These are phyloP conservation scores for Pyrenula massariospora DNA, from an alignment of 495 filamentous ascomycete genomes.

Conservation along the genomic window DNA sequence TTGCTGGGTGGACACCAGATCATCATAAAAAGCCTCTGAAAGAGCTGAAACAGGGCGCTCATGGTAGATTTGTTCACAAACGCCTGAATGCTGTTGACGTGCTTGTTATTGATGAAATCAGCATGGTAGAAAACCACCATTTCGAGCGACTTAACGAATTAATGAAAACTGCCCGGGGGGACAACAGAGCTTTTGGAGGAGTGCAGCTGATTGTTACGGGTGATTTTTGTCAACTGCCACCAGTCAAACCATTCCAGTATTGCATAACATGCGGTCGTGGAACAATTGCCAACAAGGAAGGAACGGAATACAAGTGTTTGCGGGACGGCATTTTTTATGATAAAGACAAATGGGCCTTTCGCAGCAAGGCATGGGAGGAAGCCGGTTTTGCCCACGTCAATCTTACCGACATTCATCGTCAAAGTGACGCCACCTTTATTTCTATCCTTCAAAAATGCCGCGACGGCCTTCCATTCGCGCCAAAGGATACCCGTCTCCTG, in stretches of 20 bases:
- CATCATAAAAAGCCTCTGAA: slow-evolving; percentile 13
- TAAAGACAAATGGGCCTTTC: slow-evolving; percentile 10
- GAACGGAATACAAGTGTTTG: neutral
- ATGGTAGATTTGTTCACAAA: slow-evolving; percentile 4
- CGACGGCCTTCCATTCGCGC: slow-evolving; percentile 23
- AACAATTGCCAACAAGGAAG: slow-evolving; percentile 18
- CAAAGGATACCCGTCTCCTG: slow-evolving; percentile 26
- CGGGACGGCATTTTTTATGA: slow-evolving; percentile 3
- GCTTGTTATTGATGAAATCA: slow-evolving; percentile 34
- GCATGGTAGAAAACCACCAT: slow-evolving; percentile 41
- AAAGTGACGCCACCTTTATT: slow-evolving; percentile 35
- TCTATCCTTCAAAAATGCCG: slow-evolving; percentile 38
- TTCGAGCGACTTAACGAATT: slow-evolving; percentile 40
- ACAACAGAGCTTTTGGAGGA: slow-evolving; percentile 24
- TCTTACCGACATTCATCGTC: slow-evolving; percentile 39
- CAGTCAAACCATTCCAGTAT: slow-evolving; percentile 23
- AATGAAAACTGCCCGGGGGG: slow-evolving; percentile 27
- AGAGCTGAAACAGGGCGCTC: slow-evolving; percentile 5
- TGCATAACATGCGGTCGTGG: slow-evolving; percentile 26
- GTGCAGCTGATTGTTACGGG: slow-evolving; percentile 30
- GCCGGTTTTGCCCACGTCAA: slow-evolving; percentile 21
- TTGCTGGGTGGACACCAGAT: slow-evolving; percentile 38
- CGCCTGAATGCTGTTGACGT: slow-evolving; percentile 27
- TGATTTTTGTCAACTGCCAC: slow-evolving; percentile 32
- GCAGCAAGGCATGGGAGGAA: slow-evolving; percentile 16